Conservation (phyloP, 495 filamentous ascomycete species). For the Bacidia gigantensis region DNA sequence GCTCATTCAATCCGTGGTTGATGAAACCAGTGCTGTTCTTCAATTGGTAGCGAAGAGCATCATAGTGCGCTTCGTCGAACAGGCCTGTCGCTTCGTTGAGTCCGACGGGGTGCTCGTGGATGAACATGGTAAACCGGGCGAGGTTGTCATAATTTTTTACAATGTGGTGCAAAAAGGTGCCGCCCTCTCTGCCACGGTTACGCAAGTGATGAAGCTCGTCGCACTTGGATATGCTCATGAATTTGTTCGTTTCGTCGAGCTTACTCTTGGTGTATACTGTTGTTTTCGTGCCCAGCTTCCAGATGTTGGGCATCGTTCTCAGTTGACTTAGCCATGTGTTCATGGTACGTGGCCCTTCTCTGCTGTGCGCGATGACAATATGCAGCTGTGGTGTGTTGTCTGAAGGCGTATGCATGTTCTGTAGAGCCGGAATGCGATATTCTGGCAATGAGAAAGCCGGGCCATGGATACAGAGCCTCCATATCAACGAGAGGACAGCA, state of each 20-base stretch:
- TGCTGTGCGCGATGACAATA: constrained; percentile 5
- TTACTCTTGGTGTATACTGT: constrained; percentile 4
- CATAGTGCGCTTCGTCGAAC: background rate
- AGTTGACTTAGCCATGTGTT: constrained; percentile 3
- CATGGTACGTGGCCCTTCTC: background rate
- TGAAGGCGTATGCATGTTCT: background rate
- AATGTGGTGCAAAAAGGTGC: constrained; percentile 8
- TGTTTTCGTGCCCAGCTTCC: constrained; percentile 2
- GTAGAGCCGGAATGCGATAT: background rate
- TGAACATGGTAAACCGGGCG: constrained; percentile 7
- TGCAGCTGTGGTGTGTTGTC: background rate
- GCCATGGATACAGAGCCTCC: background rate
- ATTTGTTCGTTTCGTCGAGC: background rate
- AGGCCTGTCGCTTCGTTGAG: constrained; percentile 1
- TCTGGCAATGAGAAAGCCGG: constrained; percentile 1
- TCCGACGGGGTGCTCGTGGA: background rate
- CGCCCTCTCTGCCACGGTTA: constrained; percentile 3
- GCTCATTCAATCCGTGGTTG: constrained; percentile 3
- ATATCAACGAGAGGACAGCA: background rate
- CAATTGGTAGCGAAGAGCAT: constrained; percentile 1
- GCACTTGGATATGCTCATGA: background rate
- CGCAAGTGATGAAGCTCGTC: constrained; percentile 4
- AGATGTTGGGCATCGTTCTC: constrained; percentile 5
- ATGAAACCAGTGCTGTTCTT: constrained; percentile 7
- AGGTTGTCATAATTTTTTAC: constrained; percentile 7